phyloP scores from a whole-genome alignment of 2,329 filamentous ascomycete genomes.

The Chaetomiaceae sp. region DNA sequence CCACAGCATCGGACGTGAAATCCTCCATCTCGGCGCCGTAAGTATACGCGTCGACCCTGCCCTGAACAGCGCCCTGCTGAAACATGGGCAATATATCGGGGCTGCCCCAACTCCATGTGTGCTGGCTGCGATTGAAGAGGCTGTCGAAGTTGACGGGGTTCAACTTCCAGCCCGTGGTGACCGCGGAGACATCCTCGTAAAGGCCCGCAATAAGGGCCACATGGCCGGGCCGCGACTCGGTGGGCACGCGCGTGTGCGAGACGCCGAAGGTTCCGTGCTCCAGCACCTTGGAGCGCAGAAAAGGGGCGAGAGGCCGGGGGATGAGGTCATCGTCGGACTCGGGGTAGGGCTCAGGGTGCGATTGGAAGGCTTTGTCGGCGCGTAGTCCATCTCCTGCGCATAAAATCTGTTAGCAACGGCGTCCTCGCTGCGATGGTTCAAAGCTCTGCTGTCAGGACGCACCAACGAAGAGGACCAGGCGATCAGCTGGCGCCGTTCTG shows the following conservation, averaged over 20 bases:
- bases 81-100: constrained; percentile 98
- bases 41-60: constrained; percentile 77
- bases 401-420: constrained; percentile 1
- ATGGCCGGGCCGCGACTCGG: constrained; percentile 92
- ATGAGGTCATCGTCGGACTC: constrained; percentile 57
- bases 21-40: constrained; percentile 86
- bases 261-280: constrained; percentile 92
- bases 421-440: background rate
- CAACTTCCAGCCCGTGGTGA: constrained; percentile 96
- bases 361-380: constrained; percentile 96
- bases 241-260: constrained; percentile 93
- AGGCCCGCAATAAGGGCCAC: constrained; percentile 93
- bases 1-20: constrained; percentile 73
- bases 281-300: constrained; percentile 80
- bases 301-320: constrained; percentile 80
- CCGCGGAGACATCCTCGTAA: constrained; percentile 96
- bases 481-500: constrained; percentile 71
- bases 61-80: constrained; percentile 80
- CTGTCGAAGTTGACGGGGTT: constrained; percentile 99
- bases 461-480: constrained; percentile 92
- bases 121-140: constrained; percentile 91
- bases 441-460: constrained; percentile 26
- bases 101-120: constrained; percentile 99
- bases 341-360: constrained; percentile 78
- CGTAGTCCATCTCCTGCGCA: constrained; percentile 75